Evolutionary conservation across 768 basidiomycete genomes (phyloP).

Genomic region (Psilocybe cyanescens): DNA sequence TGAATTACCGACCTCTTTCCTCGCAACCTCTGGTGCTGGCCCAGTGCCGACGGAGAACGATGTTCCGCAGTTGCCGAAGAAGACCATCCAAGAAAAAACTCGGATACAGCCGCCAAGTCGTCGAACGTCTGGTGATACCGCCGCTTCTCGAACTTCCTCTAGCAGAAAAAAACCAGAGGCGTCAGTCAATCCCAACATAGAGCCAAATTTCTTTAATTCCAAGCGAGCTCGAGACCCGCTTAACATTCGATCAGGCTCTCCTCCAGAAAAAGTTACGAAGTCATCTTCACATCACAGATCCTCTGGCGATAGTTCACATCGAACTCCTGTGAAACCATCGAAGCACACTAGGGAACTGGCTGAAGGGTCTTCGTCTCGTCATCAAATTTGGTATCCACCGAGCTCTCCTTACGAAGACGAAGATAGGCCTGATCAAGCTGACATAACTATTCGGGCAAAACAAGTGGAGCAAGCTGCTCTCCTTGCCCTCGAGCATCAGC

Average conservation of each 20-base stretch:
- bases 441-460: constrained; percentile 11
- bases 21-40: constrained; percentile 18
- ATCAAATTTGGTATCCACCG: constrained; percentile 69
- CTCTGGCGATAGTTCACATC: neutral
- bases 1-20: constrained; percentile 24
- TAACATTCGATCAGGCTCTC: neutral
- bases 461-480: constrained; percentile 13
- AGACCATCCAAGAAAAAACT: neutral
- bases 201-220: constrained; percentile 16
- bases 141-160: neutral
- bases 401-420: constrained; percentile 43
- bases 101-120: constrained; percentile 5
- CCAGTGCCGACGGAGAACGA: neutral
- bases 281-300: constrained; percentile 2
- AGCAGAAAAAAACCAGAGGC: constrained; percentile 1
- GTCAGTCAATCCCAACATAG: constrained; percentile 1
- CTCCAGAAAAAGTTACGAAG: constrained; percentile 5
- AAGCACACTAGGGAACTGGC: neutral
- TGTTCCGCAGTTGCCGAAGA: neutral
- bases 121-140: constrained; percentile 6
- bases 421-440: constrained; percentile 30
- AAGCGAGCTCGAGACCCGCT: neutral
- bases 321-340: neutral
- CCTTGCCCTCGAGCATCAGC: constrained; percentile 29
- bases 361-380: constrained; percentile 7